Percentiles rank a stretch among this genome's conserved stretches.
These are phyloP conservation scores for Haplosporangium sp. DNA, from an alignment of 371 early-diverging fungal genomes.

Conservation along the genomic window DNA sequence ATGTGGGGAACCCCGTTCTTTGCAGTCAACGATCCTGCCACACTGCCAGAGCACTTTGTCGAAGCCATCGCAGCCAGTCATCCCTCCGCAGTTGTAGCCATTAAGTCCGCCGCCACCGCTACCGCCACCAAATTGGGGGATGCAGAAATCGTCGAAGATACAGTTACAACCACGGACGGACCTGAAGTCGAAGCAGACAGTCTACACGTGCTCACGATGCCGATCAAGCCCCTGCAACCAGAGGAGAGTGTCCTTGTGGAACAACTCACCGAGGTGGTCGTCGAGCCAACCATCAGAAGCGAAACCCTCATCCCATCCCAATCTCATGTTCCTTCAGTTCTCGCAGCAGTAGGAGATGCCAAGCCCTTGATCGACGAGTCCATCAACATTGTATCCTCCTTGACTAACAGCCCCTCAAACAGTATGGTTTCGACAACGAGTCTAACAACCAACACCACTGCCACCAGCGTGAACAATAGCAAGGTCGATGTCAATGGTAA, in stretches of 20 bases:
- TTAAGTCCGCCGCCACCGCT: neutral
- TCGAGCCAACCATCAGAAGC: constrained; percentile 1
- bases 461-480: neutral
- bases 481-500: neutral
- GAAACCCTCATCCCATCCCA: neutral
- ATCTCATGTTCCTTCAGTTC: neutral
- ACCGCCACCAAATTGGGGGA: neutral
- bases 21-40: constrained; percentile 25
- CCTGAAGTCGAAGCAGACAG: constrained; percentile 20
- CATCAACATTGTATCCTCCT: neutral
- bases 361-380: constrained; percentile 21
- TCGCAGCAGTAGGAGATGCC: constrained; percentile 10
- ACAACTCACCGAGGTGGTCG: constrained; percentile 13
- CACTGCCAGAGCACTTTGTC: constrained; percentile 31
- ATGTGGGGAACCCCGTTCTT: constrained; percentile 45
- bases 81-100: neutral
- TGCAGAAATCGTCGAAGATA: constrained; percentile 11
- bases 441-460: neutral
- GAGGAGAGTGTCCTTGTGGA: constrained; percentile 32
- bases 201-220: constrained; percentile 22
- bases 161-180: constrained; percentile 22
- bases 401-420: neutral
- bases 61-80: constrained; percentile 10
- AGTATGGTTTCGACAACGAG: neutral
- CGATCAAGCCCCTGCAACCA: constrained; percentile 18